These are phyloP conservation scores for Teratosphaeria nubilosa DNA, from an alignment of 2,329 filamentous ascomycete genomes.

Conservation along the genomic window DNA sequence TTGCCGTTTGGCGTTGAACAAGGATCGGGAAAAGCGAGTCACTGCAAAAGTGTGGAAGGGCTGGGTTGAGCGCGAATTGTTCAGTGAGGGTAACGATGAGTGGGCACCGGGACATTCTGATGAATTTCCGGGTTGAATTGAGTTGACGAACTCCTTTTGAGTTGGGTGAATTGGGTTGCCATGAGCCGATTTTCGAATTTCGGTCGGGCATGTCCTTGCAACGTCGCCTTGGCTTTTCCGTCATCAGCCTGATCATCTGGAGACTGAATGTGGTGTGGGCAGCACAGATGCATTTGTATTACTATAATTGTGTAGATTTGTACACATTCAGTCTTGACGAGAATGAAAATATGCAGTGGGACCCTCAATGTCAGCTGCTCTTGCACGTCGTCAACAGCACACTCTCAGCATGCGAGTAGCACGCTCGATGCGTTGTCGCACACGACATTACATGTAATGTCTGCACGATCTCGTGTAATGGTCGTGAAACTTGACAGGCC, in stretches of 20 bases:
- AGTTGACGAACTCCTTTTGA: too few relatives aligned
- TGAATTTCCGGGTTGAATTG: too few relatives aligned
- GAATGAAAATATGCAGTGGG: background rate
- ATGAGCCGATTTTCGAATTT: background rate
- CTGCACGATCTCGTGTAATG: background rate
- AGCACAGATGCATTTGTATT: background rate
- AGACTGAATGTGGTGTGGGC: background rate
- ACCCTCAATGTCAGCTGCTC: background rate
- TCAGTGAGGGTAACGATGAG: background rate
- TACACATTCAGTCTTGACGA: background rate
- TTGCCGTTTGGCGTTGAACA: slow-evolving; percentile 29
- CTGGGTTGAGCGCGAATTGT: slow-evolving; percentile 9
- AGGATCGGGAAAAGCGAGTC: slow-evolving; percentile 21
- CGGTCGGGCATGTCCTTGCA: background rate
- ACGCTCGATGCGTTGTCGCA: background rate
- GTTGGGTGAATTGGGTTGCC: background rate
- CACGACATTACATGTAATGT: background rate
- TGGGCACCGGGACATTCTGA: background rate
- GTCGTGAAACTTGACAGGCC: background rate
- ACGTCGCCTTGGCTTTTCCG: background rate
- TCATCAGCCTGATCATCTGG: background rate
- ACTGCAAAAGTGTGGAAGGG: slow-evolving; percentile 22
- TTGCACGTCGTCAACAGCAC: background rate
- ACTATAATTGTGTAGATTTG: background rate
- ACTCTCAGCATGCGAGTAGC: background rate